Evolutionary conservation across 75 land plant genomes (phyloP).

Genomic region (Chamaecyparis obtusa): DNA sequence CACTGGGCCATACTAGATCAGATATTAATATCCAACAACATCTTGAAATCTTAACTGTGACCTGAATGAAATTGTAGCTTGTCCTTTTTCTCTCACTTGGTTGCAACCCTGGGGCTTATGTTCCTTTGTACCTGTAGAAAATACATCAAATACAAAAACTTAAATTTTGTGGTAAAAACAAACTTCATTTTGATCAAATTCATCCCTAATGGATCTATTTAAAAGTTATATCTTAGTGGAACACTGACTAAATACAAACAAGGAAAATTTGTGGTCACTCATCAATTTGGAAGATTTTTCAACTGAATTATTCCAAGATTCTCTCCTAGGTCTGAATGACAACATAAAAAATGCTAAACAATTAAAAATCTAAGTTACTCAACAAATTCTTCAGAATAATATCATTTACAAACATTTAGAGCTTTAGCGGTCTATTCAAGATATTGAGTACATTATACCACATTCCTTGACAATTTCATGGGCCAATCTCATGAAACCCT

Average conservation of each 20-base stretch:
- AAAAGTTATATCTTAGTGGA: background rate
- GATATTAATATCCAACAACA: background rate
- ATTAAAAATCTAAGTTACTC: background rate
- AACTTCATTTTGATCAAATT: background rate
- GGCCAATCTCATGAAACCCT: background rate
- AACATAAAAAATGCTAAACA: background rate
- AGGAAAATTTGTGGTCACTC: background rate
- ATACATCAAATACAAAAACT: background rate
- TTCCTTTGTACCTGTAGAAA: conserved; percentile 5
- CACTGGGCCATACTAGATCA: background rate
- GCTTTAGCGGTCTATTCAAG: background rate
- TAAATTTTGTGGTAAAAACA: background rate
- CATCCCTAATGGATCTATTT: background rate
- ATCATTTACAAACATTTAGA: background rate
- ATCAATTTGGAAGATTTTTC: too few relatives aligned
- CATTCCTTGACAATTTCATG: background rate
- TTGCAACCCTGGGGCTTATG: background rate
- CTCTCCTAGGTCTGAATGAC: background rate
- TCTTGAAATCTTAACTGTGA: conserved; percentile 12
- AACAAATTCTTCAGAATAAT: background rate
- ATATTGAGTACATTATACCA: background rate
- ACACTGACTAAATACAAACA: background rate
- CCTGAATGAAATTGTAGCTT: conserved; percentile 10
- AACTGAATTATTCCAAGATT: too few relatives aligned
- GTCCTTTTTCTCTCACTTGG: background rate